Percentiles rank a stretch among this genome's conserved stretches.
Conservation (phyloP, 2,329 filamentous ascomycete species). For the Penicillium sp. region DNA sequence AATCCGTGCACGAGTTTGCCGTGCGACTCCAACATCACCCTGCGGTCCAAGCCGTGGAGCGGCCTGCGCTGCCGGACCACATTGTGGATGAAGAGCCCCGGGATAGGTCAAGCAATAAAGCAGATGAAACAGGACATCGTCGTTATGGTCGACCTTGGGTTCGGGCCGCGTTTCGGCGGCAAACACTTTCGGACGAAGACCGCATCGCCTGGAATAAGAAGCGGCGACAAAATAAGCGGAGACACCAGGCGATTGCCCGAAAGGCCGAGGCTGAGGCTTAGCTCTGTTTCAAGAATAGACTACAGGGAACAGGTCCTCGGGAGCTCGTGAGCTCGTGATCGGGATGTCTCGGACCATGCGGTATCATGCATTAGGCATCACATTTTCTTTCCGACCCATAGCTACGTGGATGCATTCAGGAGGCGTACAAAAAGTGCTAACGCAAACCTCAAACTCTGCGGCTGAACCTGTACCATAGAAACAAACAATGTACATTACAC, state of each 20-base stretch:
- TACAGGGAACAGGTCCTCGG: background rate
- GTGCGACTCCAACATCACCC: slow-evolving; percentile 32
- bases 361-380: background rate
- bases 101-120: background rate
- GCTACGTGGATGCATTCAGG: background rate
- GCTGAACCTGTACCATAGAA: background rate
- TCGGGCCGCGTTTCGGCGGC: background rate
- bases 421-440: background rate
- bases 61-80: background rate
- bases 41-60: slow-evolving; percentile 13
- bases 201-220: slow-evolving; percentile 5
- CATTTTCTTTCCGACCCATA: background rate
- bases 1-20: slow-evolving; percentile 33
- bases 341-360: background rate
- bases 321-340: background rate
- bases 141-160: background rate
- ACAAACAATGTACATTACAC: background rate
- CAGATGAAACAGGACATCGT: background rate
- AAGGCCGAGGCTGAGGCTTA: background rate
- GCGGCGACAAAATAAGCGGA: slow-evolving; percentile 3
- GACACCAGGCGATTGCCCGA: background rate
- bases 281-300: background rate
- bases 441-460: background rate
- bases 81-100: background rate
- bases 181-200: background rate